A percentile compares a stretch with the other conserved stretches of the same genome.
phyloP scores from a whole-genome alignment of 352 stramenopile genomes.

The Globisporangium takayamanum region DNA sequence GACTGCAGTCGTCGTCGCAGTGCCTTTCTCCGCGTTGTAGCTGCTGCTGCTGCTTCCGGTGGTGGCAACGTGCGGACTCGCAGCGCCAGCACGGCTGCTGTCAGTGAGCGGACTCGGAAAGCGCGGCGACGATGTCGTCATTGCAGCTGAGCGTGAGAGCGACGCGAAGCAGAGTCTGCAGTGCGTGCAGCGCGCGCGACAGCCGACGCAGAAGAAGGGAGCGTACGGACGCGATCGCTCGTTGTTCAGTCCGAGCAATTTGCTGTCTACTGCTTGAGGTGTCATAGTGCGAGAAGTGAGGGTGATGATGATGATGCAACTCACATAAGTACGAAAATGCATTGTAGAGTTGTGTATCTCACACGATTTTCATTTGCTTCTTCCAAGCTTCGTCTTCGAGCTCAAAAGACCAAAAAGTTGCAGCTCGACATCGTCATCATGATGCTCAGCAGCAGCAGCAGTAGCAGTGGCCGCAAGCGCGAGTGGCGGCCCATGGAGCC shows the following conservation, averaged over 20 bases:
- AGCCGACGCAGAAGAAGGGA: neutral
- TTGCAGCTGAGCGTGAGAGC: neutral
- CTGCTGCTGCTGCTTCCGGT: neutral
- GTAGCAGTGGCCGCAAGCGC: conserved; percentile 23
- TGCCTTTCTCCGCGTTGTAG: neutral
- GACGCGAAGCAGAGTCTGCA: no score
- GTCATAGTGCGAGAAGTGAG: no score
- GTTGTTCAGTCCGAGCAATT: neutral
- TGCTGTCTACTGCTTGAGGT: no score
- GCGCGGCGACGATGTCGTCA: conserved; percentile 6
- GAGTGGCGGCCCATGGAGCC: conserved; percentile 21
- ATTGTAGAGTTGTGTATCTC: neutral
- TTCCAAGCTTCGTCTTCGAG: neutral
- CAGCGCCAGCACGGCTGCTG: neutral
- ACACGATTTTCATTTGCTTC: neutral
- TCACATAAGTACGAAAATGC: no score
- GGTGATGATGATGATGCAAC: no score
- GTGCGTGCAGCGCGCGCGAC: no score
- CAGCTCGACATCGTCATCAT: neutral
- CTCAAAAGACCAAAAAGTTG: conserved; percentile 1
- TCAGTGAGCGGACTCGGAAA: conserved; percentile 14
- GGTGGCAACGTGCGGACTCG: neutral
- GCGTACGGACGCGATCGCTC: no score
- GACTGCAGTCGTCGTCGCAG: neutral
- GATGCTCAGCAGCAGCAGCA: conserved; percentile 3